phyloP scores from a whole-genome alignment of 768 basidiomycete genomes.

The Pisolithus orientalis region DNA sequence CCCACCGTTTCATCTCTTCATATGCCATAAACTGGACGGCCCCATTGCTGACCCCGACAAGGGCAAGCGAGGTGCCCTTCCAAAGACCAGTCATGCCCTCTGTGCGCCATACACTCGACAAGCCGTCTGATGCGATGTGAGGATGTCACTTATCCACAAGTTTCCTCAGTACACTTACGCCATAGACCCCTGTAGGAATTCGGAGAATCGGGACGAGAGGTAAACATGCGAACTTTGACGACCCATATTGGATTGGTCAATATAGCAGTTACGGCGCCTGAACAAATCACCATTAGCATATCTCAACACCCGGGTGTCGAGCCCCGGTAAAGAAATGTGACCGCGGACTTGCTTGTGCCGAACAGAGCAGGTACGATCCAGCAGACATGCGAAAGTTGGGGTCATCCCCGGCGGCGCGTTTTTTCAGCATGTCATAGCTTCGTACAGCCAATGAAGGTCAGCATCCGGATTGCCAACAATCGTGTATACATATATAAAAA shows the following conservation, averaged over 20 bases:
- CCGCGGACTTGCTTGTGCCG: constrained; percentile 93
- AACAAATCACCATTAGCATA: constrained; percentile 9
- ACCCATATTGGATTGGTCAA: constrained; percentile 98
- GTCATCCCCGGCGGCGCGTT: constrained; percentile 63
- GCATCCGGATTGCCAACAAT: neutral
- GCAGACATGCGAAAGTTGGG: constrained; percentile 64
- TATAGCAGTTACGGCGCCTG: constrained; percentile 90
- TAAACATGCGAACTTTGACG: constrained; percentile 95
- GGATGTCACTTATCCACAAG: neutral
- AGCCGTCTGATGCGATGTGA: constrained; percentile 46
- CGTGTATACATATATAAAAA: neutral
- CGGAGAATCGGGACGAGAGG: constrained; percentile 60
- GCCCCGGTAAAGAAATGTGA: constrained; percentile 10
- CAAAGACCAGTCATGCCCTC: constrained; percentile 83
- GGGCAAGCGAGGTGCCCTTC: constrained; percentile 79
- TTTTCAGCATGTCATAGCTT: constrained; percentile 94
- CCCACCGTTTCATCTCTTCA: constrained; percentile 91
- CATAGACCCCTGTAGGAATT: constrained; percentile 73
- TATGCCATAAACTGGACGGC: constrained; percentile 95
- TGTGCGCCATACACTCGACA: constrained; percentile 57
- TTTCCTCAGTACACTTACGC: constrained; percentile 36
- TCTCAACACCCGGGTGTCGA: neutral
- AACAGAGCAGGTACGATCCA: constrained; percentile 76
- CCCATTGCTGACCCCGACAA: constrained; percentile 91
- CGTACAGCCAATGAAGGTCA: constrained; percentile 2